A percentile compares a stretch with the other conserved stretches of the same genome.
Conservation (phyloP, 768 basidiomycete species). For the Fibroporia radiculosa region DNA sequence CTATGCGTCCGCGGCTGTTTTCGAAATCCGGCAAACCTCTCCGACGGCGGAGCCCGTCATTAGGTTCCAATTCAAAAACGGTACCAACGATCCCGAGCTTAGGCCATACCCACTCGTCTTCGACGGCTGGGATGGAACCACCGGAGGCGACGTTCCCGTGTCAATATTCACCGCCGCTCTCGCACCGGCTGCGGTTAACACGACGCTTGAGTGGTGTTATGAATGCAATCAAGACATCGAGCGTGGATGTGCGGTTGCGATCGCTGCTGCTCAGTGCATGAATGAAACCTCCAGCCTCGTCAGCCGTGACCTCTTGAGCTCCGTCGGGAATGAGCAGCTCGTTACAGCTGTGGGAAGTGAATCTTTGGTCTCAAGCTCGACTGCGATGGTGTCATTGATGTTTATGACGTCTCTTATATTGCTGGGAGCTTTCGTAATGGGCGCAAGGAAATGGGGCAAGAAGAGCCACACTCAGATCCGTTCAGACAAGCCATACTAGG, state of each 20-base stretch:
- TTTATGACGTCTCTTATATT: no score
- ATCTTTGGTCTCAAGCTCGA: no score
- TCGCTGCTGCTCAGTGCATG: no score
- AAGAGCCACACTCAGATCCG: no score
- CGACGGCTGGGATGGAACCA: constrained; percentile 28
- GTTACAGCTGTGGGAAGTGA: no score
- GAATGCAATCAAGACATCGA: constrained; percentile 48
- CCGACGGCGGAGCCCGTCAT: constrained; percentile 41
- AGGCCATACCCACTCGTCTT: constrained; percentile 35
- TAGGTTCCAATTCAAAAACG: constrained; percentile 66
- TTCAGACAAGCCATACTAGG: no score
- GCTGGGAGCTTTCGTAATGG: no score
- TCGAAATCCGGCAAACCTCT: constrained; percentile 50
- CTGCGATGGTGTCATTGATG: no score
- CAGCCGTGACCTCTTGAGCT: no score
- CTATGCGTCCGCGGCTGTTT: constrained; percentile 48
- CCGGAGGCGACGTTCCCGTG: constrained; percentile 41
- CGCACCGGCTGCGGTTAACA: constrained; percentile 41
- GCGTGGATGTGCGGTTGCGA: constrained; percentile 47
- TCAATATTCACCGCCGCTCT: constrained; percentile 40
- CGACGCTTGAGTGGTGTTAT: constrained; percentile 50
- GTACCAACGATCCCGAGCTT: constrained; percentile 41
- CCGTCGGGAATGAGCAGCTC: no score
- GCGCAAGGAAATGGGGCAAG: no score
- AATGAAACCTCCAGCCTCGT: no score